Evolutionary conservation across 306 rosid genomes (phyloP).

Genomic region (Fragaria ananassa): DNA sequence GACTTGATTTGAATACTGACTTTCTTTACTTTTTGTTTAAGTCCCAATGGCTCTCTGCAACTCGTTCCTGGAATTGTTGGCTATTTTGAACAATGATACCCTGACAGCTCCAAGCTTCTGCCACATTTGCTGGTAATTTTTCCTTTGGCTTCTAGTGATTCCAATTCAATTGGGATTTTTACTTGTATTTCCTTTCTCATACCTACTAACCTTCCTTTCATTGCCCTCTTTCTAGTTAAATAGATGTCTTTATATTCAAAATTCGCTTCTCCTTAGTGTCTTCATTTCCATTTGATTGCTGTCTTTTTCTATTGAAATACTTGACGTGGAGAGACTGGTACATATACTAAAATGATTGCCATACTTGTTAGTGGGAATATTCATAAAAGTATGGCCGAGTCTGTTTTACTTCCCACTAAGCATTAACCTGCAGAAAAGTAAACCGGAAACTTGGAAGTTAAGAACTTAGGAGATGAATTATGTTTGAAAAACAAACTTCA

Average conservation of each 20-base stretch:
- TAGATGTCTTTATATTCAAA: neutral
- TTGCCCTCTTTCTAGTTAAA: constrained; percentile 23
- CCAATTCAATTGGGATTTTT: constrained; percentile 53
- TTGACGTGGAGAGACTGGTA: neutral
- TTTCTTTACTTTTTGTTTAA: constrained; percentile 26
- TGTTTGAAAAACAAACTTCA: neutral
- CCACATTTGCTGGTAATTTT: constrained; percentile 55
- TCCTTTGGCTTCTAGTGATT: constrained; percentile 46
- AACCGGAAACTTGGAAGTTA: neutral
- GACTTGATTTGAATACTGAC: neutral
- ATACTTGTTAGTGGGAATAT: neutral
- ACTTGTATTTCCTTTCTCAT: constrained; percentile 46
- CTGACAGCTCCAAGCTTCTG: constrained; percentile 55
- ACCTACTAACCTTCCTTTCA: constrained; percentile 48
- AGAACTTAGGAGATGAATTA: neutral
- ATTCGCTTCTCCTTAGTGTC: neutral
- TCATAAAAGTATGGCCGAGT: neutral
- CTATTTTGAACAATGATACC: constrained; percentile 45
- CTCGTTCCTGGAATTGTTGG: constrained; percentile 34
- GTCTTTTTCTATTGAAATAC: neutral
- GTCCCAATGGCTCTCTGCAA: constrained; percentile 25
- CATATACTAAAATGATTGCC: neutral
- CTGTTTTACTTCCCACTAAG: neutral
- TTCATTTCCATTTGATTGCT: neutral
- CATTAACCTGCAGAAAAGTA: neutral